Percentiles rank a stretch among this genome's conserved stretches.
Evolutionary conservation across 2,329 filamentous ascomycete species (phyloP).

Genomic region (Aspergillus bombycis): DNA sequence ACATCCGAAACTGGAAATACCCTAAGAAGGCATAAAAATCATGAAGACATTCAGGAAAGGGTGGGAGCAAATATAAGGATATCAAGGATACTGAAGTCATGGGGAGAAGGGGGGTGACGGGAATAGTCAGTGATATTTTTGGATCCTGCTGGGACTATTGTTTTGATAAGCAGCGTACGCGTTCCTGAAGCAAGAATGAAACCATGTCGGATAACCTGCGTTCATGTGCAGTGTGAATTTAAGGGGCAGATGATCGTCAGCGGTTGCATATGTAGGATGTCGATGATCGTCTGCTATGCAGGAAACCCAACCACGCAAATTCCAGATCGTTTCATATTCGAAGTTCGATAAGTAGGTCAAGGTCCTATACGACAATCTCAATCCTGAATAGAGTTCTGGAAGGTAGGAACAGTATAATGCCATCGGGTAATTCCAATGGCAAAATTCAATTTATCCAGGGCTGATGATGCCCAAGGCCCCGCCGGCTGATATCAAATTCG

Average conservation of each 20-base stretch:
- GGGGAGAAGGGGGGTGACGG: neutral
- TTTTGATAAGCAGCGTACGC: neutral
- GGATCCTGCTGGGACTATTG: neutral
- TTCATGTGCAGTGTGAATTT: neutral
- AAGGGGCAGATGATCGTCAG: neutral
- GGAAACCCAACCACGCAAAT: neutral
- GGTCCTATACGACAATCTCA: no score
- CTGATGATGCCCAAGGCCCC: neutral
- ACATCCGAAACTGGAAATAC: conserved; percentile 63
- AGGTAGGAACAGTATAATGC: neutral
- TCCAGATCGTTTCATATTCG: neutral
- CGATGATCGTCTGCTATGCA: neutral
- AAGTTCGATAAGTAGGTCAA: neutral
- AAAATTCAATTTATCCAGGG: neutral
- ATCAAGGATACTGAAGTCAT: neutral
- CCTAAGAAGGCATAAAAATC: neutral
- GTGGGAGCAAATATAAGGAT: neutral
- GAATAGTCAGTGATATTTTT: neutral
- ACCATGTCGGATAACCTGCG: neutral
- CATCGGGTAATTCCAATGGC: neutral
- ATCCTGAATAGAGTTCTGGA: neutral
- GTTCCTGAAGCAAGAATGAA: neutral
- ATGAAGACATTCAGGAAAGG: no score
- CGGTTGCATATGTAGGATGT: neutral
- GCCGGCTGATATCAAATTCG: neutral